Evolutionary conservation across 495 filamentous ascomycete genomes (phyloP).

Genomic region (Tuber brumale): DNA sequence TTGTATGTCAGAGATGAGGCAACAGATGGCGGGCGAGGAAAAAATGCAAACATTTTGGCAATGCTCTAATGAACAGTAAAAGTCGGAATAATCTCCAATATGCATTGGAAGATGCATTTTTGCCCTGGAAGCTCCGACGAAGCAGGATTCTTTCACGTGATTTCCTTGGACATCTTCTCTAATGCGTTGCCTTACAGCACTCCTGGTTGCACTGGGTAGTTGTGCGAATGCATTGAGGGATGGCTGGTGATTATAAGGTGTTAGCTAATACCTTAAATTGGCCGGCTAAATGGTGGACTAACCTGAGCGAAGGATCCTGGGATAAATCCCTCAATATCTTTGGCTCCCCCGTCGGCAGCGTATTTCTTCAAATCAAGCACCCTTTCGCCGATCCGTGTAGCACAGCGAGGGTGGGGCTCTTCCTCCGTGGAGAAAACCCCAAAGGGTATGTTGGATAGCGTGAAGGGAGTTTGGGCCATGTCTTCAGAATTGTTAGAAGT

Average conservation of each 20-base stretch:
- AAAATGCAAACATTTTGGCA: constrained; percentile 54
- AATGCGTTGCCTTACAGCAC: constrained; percentile 65
- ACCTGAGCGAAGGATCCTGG: not conserved
- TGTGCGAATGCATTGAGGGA: constrained; percentile 58
- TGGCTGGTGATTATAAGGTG: constrained; percentile 42
- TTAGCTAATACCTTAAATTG: not conserved
- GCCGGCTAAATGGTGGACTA: not conserved
- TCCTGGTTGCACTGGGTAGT: constrained; percentile 67
- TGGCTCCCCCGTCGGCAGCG: constrained; percentile 35
- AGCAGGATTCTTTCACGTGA: constrained; percentile 50
- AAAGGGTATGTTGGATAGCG: constrained; percentile 80
- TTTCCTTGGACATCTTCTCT: constrained; percentile 64
- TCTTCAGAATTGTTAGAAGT: not conserved
- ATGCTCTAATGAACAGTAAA: constrained; percentile 85
- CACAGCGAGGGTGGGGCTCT: constrained; percentile 64
- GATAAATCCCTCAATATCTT: not conserved
- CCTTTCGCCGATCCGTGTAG: constrained; percentile 47
- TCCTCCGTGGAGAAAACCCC: constrained; percentile 63
- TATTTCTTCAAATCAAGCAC: constrained; percentile 55
- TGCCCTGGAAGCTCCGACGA: constrained; percentile 48
- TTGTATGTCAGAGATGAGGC: not conserved
- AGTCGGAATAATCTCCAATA: constrained; percentile 92
- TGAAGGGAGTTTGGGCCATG: constrained; percentile 50
- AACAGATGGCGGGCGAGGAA: not conserved
- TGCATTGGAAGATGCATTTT: constrained; percentile 70